Percentiles rank a stretch among this genome's conserved stretches.
phyloP scores from a whole-genome alignment of 305 asterid species.

The Fraxinus albicans region DNA sequence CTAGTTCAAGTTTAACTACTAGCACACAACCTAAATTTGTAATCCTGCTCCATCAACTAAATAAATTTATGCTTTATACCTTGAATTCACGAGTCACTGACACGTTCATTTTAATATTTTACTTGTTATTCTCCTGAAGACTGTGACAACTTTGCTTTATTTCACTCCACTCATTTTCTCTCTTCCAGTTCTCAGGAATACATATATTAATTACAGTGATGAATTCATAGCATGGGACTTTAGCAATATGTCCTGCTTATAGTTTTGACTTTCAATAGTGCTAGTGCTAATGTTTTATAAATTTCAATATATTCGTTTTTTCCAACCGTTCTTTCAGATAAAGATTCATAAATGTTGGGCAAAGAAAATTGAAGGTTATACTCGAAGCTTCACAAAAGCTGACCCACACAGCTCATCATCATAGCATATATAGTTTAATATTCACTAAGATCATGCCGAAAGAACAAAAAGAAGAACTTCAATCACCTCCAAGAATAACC shows the following conservation, averaged over 20 bases:
- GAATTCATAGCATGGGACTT: background rate
- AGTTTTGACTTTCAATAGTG: background rate
- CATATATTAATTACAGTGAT: background rate
- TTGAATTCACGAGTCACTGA: background rate
- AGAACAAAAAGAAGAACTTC: conserved; percentile 13
- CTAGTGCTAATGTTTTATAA: background rate
- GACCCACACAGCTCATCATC: background rate
- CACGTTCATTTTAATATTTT: background rate
- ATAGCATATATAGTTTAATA: background rate
- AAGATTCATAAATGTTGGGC: background rate
- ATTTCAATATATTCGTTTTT: background rate
- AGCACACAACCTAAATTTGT: background rate
- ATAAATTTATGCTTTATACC: background rate
- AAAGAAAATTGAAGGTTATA: background rate
- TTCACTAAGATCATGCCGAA: background rate
- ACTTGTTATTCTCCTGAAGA: background rate
- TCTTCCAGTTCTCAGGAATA: background rate
- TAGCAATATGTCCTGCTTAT: background rate
- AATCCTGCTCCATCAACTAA: conserved; percentile 6
- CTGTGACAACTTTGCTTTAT: background rate
- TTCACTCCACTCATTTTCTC: background rate
- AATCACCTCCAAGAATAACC: background rate
- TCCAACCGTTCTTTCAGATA: background rate
- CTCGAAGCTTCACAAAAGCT: background rate
- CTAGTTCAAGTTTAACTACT: background rate